phyloP scores from a whole-genome alignment of 345 rosid genomes.

The Lenwebbia sp. region DNA sequence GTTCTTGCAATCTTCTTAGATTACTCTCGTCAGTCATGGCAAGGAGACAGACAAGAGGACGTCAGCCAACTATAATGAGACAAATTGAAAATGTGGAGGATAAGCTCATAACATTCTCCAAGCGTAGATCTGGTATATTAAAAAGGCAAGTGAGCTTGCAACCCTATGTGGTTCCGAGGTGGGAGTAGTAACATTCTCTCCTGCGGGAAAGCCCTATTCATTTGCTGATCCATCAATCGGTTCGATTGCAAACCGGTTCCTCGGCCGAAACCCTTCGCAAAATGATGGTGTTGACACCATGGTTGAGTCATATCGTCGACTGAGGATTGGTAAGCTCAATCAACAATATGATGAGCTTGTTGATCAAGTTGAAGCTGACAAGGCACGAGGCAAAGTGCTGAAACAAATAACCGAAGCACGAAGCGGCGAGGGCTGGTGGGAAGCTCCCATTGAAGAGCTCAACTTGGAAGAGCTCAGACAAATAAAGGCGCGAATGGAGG shows the following conservation, averaged over 20 bases:
- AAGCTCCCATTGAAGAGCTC: not conserved
- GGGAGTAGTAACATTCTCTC: not conserved
- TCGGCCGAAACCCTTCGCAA: not conserved
- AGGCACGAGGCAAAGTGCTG: not conserved
- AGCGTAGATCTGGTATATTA: not conserved
- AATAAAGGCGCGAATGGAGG: not conserved
- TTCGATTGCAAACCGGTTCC: not conserved
- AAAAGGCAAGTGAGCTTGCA: not conserved
- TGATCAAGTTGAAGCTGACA: not conserved
- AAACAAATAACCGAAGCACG: not conserved
- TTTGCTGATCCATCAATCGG: not conserved
- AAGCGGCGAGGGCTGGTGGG: not conserved
- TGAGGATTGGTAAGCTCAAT: not conserved
- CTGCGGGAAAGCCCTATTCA: not conserved
- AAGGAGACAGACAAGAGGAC: not conserved
- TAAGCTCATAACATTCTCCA: not conserved
- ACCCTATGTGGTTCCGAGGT: not conserved
- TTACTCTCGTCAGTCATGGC: not conserved
- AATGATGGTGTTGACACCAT: not conserved
- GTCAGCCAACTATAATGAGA: not conserved
- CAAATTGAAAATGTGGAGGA: not conserved
- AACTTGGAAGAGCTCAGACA: not conserved
- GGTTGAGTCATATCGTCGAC: not conserved
- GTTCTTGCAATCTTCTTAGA: not conserved
- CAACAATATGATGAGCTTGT: not conserved